Conservation (phyloP, 177 flowering plant genomes). For the Tripterygium wilfordii region DNA sequence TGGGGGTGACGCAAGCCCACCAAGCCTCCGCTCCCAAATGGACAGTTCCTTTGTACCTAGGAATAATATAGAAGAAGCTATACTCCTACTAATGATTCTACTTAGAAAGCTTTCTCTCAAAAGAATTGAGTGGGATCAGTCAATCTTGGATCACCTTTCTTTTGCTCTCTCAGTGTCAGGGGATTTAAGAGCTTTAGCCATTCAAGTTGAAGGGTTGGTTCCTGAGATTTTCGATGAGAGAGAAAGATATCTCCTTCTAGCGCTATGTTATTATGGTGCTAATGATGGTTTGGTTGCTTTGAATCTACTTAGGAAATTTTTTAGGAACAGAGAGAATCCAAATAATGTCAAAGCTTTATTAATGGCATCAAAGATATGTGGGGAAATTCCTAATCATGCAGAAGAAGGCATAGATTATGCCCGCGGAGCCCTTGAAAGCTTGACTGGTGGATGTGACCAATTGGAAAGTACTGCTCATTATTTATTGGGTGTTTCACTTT, state of each 20-base stretch:
- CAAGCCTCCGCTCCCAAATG: slow-evolving; percentile 67
- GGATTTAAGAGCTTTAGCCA: slow-evolving; percentile 43
- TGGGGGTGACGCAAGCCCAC: slow-evolving; percentile 82
- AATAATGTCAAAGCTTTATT: slow-evolving; percentile 40
- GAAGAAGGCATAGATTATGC: slow-evolving; percentile 64
- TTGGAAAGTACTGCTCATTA: slow-evolving; percentile 40
- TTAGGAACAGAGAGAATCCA: slow-evolving; percentile 43
- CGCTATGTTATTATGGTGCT: slow-evolving; percentile 76
- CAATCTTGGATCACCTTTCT: slow-evolving; percentile 72
- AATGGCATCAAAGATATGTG: slow-evolving; percentile 74
- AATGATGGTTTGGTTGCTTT: slow-evolving; percentile 57
- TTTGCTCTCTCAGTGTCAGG: slow-evolving; percentile 81
- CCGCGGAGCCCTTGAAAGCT: slow-evolving; percentile 26
- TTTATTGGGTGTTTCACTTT: slow-evolving; percentile 52
- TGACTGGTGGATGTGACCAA: slow-evolving; percentile 34
- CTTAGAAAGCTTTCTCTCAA: slow-evolving; percentile 44
- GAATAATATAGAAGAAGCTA: slow-evolving; percentile 83
- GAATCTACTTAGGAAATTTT: slow-evolving; percentile 55
- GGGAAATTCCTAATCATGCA: slow-evolving; percentile 22
- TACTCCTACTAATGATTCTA: slow-evolving; percentile 64
- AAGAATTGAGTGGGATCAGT: slow-evolving; percentile 71
- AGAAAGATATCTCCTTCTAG: slow-evolving; percentile 47
- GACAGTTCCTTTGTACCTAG: slow-evolving; percentile 77
- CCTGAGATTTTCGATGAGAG: slow-evolving; percentile 50
- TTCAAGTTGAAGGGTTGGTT: slow-evolving; percentile 59